Base-by-base conservation (phyloP, 176 grass and related monocot species). In the Olyra latifolia region DNA sequence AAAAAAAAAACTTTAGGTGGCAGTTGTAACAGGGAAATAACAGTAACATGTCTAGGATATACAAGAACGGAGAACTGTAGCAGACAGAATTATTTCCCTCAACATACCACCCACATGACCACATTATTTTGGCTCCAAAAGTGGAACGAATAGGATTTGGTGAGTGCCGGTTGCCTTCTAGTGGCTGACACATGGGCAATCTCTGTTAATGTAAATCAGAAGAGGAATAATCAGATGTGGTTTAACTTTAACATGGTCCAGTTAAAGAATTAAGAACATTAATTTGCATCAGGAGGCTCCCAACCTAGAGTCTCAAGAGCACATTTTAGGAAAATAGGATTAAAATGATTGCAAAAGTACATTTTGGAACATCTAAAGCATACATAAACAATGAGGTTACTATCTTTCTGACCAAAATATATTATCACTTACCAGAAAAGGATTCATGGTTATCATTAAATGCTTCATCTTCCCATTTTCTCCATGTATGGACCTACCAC, bases 381-480 rank as follows among this genome's bases (percentile, higher is more conserved):
- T 70, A 15, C 30, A 48, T 25, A 23, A 66, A 74, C 17, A 44
- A 45, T 0, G 0, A 44, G 7, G 11, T 20, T 44, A 63, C 1
- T 67, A 14, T 54, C 20, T 80, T 10, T 39, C 1, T 58, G 15
- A 80, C 9, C 49, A 56, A 22, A 32, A 48, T 69, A 14, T 32
- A 55, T 72, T 64, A 71, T 58, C 52, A 63, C 74, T 78, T 89
- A 95, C 96, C 90, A 50, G 90, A 83, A 83, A 92, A 93, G 58
- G 86, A 77, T 64, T 98, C 86, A 2, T 95, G 82, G 23, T 91
- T 94, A 87, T 94, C 92, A 80, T 86, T 81, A 44, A 83, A 89
- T 71, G 96, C 96, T 91, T 98, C 96, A 74, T 98, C 96, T 78
- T 98, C 96, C 96, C 96, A 98, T 84, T 89, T 91, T 77, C 96